These are phyloP conservation scores for Yamadazyma mexicana DNA, from an alignment of 1,139 yeast genomes.

Conservation along the genomic window DNA sequence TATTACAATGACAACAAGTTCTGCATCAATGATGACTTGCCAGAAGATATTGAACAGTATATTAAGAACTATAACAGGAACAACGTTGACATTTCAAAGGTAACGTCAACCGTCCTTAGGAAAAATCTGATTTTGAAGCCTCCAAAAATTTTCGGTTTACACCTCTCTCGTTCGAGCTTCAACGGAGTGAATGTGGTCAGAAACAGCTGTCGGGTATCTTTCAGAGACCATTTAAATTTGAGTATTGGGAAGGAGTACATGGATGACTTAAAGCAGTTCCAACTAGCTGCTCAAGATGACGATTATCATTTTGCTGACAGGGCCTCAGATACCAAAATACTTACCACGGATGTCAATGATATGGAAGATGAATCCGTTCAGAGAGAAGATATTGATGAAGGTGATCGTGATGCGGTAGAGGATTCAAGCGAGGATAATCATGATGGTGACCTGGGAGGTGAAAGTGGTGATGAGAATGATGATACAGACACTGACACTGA, in stretches of 20 bases:
- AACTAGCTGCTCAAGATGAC: slow-evolving; percentile 23
- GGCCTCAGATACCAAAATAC: slow-evolving; percentile 24
- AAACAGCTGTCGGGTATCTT: slow-evolving; percentile 72
- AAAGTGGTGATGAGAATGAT: slow-evolving; percentile 21
- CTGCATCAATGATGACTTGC: slow-evolving; percentile 63
- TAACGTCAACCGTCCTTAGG: slow-evolving; percentile 67
- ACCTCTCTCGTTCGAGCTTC: slow-evolving; percentile 79
- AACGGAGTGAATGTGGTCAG: slow-evolving; percentile 70
- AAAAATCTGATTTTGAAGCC: slow-evolving; percentile 60
- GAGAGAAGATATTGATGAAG: slow-evolving; percentile 41
- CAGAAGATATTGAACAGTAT: slow-evolving; percentile 42
- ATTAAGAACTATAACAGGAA: slow-evolving; percentile 45
- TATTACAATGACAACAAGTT: slow-evolving; percentile 32
- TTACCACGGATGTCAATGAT: slow-evolving; percentile 45
- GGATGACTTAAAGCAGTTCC: slow-evolving; percentile 38
- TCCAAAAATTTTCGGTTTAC: slow-evolving; percentile 73
- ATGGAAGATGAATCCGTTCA: slow-evolving; percentile 48
- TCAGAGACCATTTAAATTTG: slow-evolving; percentile 58
- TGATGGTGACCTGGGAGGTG: slow-evolving; percentile 26
- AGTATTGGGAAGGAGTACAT: slow-evolving; percentile 48
- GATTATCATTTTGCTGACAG: slow-evolving; percentile 3
- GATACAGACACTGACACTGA: slow-evolving; percentile 18
- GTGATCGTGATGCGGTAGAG: slow-evolving; percentile 26
- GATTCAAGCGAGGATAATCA: slow-evolving; percentile 23
- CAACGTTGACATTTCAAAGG: slow-evolving; percentile 43